These are phyloP conservation scores for Copromyces sp. DNA, from an alignment of 495 filamentous ascomycete genomes.

Conservation along the genomic window DNA sequence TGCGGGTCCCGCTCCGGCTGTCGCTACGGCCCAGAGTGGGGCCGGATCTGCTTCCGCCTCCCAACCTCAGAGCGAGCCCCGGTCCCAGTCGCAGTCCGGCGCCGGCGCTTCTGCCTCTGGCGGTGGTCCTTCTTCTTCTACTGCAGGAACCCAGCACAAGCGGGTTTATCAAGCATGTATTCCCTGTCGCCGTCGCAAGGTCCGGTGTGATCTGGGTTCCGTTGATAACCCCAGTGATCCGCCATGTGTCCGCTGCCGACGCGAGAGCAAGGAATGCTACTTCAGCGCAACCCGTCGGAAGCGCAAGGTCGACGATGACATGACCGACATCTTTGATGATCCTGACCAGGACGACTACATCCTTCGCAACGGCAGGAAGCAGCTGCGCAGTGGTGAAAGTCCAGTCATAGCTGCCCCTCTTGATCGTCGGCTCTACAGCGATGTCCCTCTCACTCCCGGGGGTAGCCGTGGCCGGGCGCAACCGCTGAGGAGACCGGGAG, in stretches of 20 bases:
- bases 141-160: slow-evolving; percentile 44
- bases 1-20: slow-evolving; percentile 2
- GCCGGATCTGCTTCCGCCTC: slow-evolving; percentile 5
- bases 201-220: slow-evolving; percentile 86
- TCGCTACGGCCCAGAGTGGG: neutral
- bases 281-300: slow-evolving; percentile 95
- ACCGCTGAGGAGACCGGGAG: slow-evolving; percentile 43
- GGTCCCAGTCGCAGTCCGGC: neutral
- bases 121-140: slow-evolving; percentile 4
- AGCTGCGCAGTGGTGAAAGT: slow-evolving; percentile 30
- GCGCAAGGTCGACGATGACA: slow-evolving; percentile 63
- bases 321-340: slow-evolving; percentile 37
- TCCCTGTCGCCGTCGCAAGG: slow-evolving; percentile 82
- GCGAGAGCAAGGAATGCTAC: slow-evolving; percentile 90
- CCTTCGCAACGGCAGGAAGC: slow-evolving; percentile 45
- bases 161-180: slow-evolving; percentile 82
- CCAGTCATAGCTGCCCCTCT: slow-evolving; percentile 20
- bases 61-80: neutral
- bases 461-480: slow-evolving; percentile 48
- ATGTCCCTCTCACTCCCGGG: slow-evolving; percentile 50
- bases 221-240: slow-evolving; percentile 92
- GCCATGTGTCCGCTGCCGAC: slow-evolving; percentile 85
- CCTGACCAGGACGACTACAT: slow-evolving; percentile 45
- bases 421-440: slow-evolving; percentile 35
- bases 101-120: neutral